These are phyloP conservation scores for Candida glaebosa DNA, from an alignment of 805 yeast genomes.

Conservation along the genomic window DNA sequence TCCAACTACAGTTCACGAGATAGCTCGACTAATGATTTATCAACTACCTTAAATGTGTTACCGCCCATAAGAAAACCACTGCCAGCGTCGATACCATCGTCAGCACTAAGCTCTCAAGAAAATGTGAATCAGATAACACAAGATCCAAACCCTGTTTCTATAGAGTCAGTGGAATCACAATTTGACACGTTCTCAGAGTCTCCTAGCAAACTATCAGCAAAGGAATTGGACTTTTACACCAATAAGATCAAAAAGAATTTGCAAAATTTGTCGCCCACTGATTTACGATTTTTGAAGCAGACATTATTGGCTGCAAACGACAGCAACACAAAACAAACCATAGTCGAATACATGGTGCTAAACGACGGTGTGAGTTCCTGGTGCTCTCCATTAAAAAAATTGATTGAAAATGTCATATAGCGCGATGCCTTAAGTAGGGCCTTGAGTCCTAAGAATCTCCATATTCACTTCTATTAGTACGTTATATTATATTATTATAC, in stretches of 20 bases:
- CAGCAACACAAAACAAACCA: conserved; percentile 23
- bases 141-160: conserved; percentile 1
- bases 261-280: conserved; percentile 2
- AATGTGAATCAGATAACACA: not conserved
- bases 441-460: too few species aligned
- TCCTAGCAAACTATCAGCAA: conserved; percentile 31
- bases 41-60: not conserved
- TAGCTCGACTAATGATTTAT: not conserved
- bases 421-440: too few species aligned
- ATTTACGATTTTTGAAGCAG: conserved; percentile 13
- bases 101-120: not conserved
- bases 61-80: not conserved
- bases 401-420: conserved; percentile 22
- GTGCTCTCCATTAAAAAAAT: conserved; percentile 65
- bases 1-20: conserved; percentile 3
- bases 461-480: not conserved
- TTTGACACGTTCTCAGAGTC: conserved; percentile 9
- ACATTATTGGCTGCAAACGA: conserved; percentile 7
- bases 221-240: conserved; percentile 43
- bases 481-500: conserved; percentile 11
- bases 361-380: conserved; percentile 58
- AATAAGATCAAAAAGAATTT: conserved; percentile 27
- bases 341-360: conserved; percentile 52
- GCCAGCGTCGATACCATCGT: not conserved
- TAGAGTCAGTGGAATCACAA: not conserved